These are phyloP conservation scores for Ceriops zippeliana DNA, from an alignment of 345 rosid genomes.

Conservation along the genomic window DNA sequence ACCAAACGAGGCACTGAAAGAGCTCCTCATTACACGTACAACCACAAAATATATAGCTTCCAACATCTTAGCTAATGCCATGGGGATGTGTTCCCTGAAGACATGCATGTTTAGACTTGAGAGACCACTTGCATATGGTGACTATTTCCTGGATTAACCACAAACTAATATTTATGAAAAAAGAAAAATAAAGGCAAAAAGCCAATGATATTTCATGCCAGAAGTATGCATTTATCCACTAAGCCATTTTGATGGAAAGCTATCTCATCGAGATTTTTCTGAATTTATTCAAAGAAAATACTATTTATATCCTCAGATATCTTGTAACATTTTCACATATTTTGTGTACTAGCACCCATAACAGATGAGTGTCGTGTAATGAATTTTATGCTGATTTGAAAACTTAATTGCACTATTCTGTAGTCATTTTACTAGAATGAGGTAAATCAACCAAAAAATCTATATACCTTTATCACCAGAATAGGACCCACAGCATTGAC, in stretches of 20 bases:
- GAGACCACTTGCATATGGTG: not conserved
- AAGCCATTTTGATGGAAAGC: not conserved
- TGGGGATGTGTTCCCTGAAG: not conserved
- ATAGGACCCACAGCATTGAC: slow-evolving; percentile 87
- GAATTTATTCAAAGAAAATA: not conserved
- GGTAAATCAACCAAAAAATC: slow-evolving; percentile 2
- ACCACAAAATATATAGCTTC: not conserved
- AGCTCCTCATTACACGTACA: not conserved
- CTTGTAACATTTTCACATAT: not conserved
- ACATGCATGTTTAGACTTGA: not conserved
- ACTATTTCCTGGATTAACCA: no score
- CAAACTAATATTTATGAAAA: no score
- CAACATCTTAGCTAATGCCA: not conserved
- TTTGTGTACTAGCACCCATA: not conserved
- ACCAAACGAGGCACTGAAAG: not conserved
- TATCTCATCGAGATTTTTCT: no score
- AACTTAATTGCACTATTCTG: not conserved
- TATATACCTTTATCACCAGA: slow-evolving; percentile 62
- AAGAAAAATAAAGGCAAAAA: not conserved
- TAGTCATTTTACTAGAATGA: not conserved
- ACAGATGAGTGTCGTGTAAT: not conserved
- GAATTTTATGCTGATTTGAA: not conserved
- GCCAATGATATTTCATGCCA: not conserved
- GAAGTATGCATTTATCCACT: not conserved
- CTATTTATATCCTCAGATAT: not conserved